phyloP scores from a whole-genome alignment of 1,284 basidiomycete genomes.

The Cronartium quercuum region DNA sequence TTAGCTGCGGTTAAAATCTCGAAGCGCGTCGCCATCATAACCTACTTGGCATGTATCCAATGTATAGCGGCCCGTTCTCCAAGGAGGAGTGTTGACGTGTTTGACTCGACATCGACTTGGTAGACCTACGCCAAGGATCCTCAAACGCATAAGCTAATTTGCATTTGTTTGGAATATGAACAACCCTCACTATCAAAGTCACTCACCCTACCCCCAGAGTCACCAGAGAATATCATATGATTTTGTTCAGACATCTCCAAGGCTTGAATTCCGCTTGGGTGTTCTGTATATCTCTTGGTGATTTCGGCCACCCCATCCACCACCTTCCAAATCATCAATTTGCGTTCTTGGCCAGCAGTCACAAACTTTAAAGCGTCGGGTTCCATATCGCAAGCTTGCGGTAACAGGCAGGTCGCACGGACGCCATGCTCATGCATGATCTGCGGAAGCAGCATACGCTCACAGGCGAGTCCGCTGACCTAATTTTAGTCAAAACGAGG shows the following conservation, averaged over 20 bases:
- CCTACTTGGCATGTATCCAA: neutral
- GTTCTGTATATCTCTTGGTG: neutral
- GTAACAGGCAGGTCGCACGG: conserved; percentile 17
- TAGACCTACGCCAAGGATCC: neutral
- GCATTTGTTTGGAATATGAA: neutral
- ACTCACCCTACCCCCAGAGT: neutral
- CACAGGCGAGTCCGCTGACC: conserved; percentile 1
- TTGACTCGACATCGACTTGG: neutral
- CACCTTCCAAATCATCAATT: conserved; percentile 13
- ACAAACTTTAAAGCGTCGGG: conserved; percentile 2
- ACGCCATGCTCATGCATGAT: conserved; percentile 27
- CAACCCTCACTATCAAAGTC: neutral
- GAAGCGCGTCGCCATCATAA: neutral
- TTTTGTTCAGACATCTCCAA: neutral
- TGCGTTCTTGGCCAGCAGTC: conserved; percentile 22
- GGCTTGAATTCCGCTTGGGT: neutral
- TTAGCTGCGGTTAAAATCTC: neutral
- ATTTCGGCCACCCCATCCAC: neutral
- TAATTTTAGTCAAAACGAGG: conserved; percentile 4
- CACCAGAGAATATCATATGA: neutral
- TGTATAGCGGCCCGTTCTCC: neutral
- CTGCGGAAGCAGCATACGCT: neutral
- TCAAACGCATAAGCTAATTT: neutral
- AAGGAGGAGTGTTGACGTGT: neutral
- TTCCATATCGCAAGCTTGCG: neutral